Evolutionary conservation across 1,284 basidiomycete species (phyloP), one percentile per base, ranked within the genome.

Genomic region (Volvariella volvacea): DNA sequence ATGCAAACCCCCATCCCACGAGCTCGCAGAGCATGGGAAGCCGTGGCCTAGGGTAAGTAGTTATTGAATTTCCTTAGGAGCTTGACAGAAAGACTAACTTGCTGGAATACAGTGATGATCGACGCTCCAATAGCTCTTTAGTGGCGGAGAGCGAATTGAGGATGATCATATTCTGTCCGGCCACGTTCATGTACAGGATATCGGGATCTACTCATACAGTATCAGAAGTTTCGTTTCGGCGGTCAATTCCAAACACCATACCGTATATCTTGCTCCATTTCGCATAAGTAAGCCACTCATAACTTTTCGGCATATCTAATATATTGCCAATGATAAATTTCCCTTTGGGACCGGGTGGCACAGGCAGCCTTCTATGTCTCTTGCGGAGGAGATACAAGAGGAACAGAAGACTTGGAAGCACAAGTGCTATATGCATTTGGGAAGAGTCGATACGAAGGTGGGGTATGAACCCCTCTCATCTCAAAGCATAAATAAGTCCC

Each of bases 101-200:
- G 36, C 64, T 59, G 22, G 63, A 64, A 45, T 51, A 52, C 12
- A 44, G 46, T 6, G 39, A 19, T 0, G 48, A 48, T 4, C 48
- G 43, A 36, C 43, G 47, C 9, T 50, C 48, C 30, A 54, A 39
- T 3, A 51, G 19, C 12, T 50, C 51, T 19, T 34, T 22, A 3
- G 41, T 41, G 8, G 37, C 45, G 19, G 43, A 25, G 20, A 43
- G 33, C 1, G 48, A 45, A 17, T 43, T 46, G 2, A 50, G 45
- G 10, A 67, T 48, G 25, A 67, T 38, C 6, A 47, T 36, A 2
- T 33, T 40, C 6, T 39, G 22, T 10, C 50, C 50, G 1, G 50
- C 36, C 1, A 49, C 22, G 22, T 47, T 41, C 6, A 47, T 19
- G 28, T 47, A 33, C 4, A 47, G 22, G 16, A 47, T 43, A 21